Evolutionary conservation across 495 filamentous ascomycete species (phyloP), one percentile per base, ranked within the genome.

Genomic region (Baudoinia panamericana): DNA sequence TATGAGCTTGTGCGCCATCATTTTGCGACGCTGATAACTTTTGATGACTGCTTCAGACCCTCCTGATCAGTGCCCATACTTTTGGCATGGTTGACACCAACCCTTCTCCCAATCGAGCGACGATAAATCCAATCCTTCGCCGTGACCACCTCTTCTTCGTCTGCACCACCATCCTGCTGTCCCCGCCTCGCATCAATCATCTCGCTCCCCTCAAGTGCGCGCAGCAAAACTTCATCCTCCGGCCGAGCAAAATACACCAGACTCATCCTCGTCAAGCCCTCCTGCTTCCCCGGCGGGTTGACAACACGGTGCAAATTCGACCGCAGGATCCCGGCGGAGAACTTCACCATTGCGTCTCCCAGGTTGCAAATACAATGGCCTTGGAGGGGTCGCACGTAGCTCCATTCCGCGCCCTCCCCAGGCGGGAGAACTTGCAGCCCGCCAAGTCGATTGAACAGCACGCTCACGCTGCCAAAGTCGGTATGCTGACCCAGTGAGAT

Each of bases 241-340:
- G 73, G 73, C 33, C 75, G 55, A n/a, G 66, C 54, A 55, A 79
- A 78, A 54, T 75, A 78, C 13, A 77, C 75, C 19, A 78, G 52
- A 56, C 70, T 75, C 42, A 71, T 73, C 26, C 76, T 57, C 27
- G 65, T 65, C 26, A 41, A 55, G 13, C 54, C 52, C 1, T 56
- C 70, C 43, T 79, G 74, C 4, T 56, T 48, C 2, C 72, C 75
- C 0, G 73, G 72, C 2, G 74, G 64, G 1, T 63, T 61, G 3
- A 72, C 68, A 16, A 80, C 75, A 3, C 76, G 65, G 53, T 80
- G 76, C 11, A 78, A 70, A 47, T 75, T 77, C 1, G 66, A 69
- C 16, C 75, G 65, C 28, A 80, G 52, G n/a, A 71, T 44, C 5
- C 74, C 72, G 36, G 68, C 69, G 6, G 72, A 73, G 49, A 80